Conservation (phyloP, 257 asterid species). For the Ehretia macrophylla region DNA sequence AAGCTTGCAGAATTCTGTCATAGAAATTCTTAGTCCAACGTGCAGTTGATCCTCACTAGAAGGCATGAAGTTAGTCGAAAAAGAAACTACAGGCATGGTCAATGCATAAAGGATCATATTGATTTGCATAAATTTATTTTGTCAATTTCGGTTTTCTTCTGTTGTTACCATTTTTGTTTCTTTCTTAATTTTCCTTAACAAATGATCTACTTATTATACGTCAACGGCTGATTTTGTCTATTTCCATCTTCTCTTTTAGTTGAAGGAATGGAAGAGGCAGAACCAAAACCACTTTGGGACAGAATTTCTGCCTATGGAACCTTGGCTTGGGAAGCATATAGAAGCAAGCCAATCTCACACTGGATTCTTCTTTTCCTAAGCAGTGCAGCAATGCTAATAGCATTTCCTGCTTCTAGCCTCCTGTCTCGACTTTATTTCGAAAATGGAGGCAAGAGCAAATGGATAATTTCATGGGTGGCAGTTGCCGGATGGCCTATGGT, state of each 20-base stretch:
- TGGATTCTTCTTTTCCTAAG: constrained; percentile 73
- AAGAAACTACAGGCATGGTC: too few relatives aligned
- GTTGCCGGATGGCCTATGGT: constrained; percentile 96
- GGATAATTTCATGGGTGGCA: constrained; percentile 90
- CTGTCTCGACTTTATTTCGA: constrained; percentile 76
- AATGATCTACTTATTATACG: not conserved
- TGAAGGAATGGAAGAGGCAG: constrained; percentile 41
- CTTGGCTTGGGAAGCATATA: constrained; percentile 30
- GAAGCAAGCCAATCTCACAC: constrained; percentile 62
- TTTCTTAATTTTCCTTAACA: not conserved
- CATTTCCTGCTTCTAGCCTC: constrained; percentile 88
- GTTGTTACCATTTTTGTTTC: not conserved
- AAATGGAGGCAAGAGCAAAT: constrained; percentile 84
- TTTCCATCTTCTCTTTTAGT: constrained; percentile 8
- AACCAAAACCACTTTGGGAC: constrained; percentile 28
- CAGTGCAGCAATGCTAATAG: constrained; percentile 62
- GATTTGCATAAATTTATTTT: not conserved
- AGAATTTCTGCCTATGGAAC: constrained; percentile 26
- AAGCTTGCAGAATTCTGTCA: too few relatives aligned
- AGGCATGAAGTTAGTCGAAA: too few relatives aligned
- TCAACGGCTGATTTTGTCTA: not conserved
- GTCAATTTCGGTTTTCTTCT: not conserved
- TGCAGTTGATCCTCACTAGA: not conserved
- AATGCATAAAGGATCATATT: too few relatives aligned
- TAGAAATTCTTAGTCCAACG: too few relatives aligned